Evolutionary conservation across 768 basidiomycete genomes (phyloP).

Genomic region (Naganishia onofrii): DNA sequence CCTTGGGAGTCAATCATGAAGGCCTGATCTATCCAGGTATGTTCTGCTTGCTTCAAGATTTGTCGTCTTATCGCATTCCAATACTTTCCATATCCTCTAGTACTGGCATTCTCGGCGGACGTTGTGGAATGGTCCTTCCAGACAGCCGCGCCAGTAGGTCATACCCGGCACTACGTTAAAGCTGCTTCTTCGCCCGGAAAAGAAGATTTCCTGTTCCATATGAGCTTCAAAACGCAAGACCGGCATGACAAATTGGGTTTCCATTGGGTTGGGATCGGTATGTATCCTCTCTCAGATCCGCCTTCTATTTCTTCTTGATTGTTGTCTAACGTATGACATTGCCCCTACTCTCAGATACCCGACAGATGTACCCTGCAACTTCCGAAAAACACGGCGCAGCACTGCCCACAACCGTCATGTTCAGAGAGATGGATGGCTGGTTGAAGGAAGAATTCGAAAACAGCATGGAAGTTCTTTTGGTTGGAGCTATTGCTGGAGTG

Average conservation of each 20-base stretch:
- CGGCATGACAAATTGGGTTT: slow-evolving; percentile 56
- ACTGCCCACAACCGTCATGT: slow-evolving; percentile 66
- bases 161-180: slow-evolving; percentile 81
- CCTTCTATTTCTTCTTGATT: neutral
- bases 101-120: slow-evolving; percentile 86
- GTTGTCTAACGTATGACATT: neutral
- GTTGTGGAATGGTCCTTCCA: slow-evolving; percentile 82
- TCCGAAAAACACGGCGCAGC: slow-evolving; percentile 37
- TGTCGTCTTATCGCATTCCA: neutral
- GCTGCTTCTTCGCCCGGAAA: slow-evolving; percentile 82
- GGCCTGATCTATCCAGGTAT: slow-evolving; percentile 30
- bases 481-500: slow-evolving; percentile 44
- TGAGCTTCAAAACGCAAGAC: slow-evolving; percentile 55
- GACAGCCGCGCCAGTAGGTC: slow-evolving; percentile 70
- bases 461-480: slow-evolving; percentile 46
- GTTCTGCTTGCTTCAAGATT: neutral
- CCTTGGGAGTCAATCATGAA: slow-evolving; percentile 42
- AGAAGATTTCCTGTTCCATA: slow-evolving; percentile 68
- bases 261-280: slow-evolving; percentile 77
- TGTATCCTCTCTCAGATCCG: slow-evolving; percentile 59
- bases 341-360: slow-evolving; percentile 52
- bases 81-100: slow-evolving; percentile 43
- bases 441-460: slow-evolving; percentile 58
- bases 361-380: slow-evolving; percentile 53
- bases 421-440: slow-evolving; percentile 73